Evolutionary conservation across 495 filamentous ascomycete genomes (phyloP).

Genomic region (Neurospora sp.): DNA sequence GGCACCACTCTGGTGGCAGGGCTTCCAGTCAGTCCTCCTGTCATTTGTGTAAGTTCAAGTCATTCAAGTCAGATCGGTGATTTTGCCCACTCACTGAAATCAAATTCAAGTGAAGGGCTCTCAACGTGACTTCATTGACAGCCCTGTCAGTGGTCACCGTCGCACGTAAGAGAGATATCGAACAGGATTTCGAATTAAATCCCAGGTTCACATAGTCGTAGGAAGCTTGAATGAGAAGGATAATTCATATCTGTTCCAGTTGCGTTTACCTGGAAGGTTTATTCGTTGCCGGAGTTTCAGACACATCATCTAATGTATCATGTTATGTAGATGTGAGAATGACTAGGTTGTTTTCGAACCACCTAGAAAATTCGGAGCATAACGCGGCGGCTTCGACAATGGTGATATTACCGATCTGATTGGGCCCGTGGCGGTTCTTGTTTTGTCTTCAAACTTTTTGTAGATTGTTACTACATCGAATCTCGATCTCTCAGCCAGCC

Average conservation of each 20-base stretch:
- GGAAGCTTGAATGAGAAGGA: background rate
- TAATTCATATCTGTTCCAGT: background rate
- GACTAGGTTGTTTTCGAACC: too few relatives aligned
- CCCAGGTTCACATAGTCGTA: background rate
- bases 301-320: background rate
- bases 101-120: background rate
- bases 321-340: too few relatives aligned
- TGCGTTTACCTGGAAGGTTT: too few relatives aligned
- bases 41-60: background rate
- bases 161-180: background rate
- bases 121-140: background rate
- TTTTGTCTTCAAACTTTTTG: too few relatives aligned
- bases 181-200: background rate
- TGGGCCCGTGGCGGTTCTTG: too few relatives aligned
- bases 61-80: background rate
- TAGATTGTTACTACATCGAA: too few relatives aligned
- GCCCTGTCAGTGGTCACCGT: background rate
- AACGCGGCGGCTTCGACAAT: too few relatives aligned
- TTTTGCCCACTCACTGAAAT: background rate
- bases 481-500: too few relatives aligned
- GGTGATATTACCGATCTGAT: too few relatives aligned
- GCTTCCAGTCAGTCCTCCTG: background rate
- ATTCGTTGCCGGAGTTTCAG: background rate
- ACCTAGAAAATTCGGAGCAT: too few relatives aligned
- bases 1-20: background rate